Percentiles rank a stretch among this genome's conserved stretches.
Conservation (phyloP, 2,329 filamentous ascomycete genomes). For the Cladosporium sp. region DNA sequence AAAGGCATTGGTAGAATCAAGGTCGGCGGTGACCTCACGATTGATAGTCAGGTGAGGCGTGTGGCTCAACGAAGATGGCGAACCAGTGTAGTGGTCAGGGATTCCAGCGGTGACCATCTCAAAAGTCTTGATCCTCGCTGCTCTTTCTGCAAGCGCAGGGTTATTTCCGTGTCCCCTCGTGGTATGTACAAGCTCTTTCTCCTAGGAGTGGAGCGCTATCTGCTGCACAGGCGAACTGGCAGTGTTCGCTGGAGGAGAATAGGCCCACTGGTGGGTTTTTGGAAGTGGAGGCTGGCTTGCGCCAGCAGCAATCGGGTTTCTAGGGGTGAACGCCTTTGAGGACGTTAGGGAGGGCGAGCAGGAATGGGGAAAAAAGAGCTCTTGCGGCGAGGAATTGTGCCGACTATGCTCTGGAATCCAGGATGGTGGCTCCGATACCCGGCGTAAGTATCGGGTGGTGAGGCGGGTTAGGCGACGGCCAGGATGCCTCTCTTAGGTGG, state of each 20-base stretch:
- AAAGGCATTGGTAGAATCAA: slow-evolving; percentile 94
- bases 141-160: slow-evolving; percentile 5
- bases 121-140: slow-evolving; percentile 27
- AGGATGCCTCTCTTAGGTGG: slow-evolving; percentile 33
- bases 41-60: slow-evolving; percentile 95
- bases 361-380: slow-evolving; percentile 77
- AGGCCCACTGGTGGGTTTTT: slow-evolving; percentile 70
- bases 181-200: slow-evolving; percentile 9
- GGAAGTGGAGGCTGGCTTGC: slow-evolving; percentile 69
- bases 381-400: slow-evolving; percentile 85
- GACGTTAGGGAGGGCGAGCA: slow-evolving; percentile 88
- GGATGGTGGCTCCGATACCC: slow-evolving; percentile 71
- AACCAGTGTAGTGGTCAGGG: slow-evolving; percentile 69
- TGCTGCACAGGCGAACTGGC: slow-evolving; percentile 94
- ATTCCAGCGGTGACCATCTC: slow-evolving; percentile 84
- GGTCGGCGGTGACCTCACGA: slow-evolving; percentile 78
- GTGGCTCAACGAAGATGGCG: slow-evolving; percentile 70
- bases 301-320: slow-evolving; percentile 67
- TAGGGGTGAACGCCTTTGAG: slow-evolving; percentile 56
- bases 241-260: slow-evolving; percentile 67
- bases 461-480: too few species aligned
- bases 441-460: slow-evolving; percentile 69
- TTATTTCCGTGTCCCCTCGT: neutral
- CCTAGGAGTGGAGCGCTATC: slow-evolving; percentile 77
- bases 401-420: slow-evolving; percentile 51